These are phyloP conservation scores for Oryza meridionalis DNA, from an alignment of 176 grass and related monocot species.

Conservation along the genomic window DNA sequence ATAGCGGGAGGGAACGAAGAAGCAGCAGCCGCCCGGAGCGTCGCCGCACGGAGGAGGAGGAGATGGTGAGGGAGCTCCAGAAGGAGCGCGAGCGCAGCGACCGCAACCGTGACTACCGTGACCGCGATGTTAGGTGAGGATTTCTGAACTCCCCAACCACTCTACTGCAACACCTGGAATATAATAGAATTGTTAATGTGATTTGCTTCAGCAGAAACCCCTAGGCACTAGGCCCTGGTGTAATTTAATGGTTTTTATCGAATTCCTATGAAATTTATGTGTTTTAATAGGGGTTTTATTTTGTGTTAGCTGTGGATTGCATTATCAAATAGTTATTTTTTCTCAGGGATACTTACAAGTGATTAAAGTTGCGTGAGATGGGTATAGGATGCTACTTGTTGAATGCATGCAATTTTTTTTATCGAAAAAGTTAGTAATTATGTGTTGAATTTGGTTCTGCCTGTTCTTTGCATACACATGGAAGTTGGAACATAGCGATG, in stretches of 20 bases:
- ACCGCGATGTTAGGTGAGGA: constrained; percentile 73
- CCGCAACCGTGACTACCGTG: constrained; percentile 50
- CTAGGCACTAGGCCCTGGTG: not conserved
- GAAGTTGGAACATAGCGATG: not conserved
- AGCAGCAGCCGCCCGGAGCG: constrained; percentile 65
- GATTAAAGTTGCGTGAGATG: not conserved
- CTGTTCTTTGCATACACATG: not conserved
- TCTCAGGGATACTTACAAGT: not conserved
- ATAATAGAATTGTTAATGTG: not conserved
- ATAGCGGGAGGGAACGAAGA: constrained; percentile 60
- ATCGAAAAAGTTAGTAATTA: not conserved
- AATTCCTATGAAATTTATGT: not conserved
- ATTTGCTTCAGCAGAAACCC: constrained; percentile 17
- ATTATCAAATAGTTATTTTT: not conserved
- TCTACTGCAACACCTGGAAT: not conserved
- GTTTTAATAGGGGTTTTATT: not conserved
- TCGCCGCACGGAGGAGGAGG: constrained; percentile 64
- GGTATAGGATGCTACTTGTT: not conserved
- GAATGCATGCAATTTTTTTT: not conserved
- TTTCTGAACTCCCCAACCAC: constrained; percentile 25
- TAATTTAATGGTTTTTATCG: not conserved
- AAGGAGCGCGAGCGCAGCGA: constrained; percentile 54
- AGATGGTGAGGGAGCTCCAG: constrained; percentile 62
- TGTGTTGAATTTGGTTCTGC: constrained; percentile 17
- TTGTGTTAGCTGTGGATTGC: not conserved